Evolutionary conservation across 164 flowering plant genomes (phyloP), one percentile per base, ranked within the genome.

Genomic region (Vitis rupestris): DNA sequence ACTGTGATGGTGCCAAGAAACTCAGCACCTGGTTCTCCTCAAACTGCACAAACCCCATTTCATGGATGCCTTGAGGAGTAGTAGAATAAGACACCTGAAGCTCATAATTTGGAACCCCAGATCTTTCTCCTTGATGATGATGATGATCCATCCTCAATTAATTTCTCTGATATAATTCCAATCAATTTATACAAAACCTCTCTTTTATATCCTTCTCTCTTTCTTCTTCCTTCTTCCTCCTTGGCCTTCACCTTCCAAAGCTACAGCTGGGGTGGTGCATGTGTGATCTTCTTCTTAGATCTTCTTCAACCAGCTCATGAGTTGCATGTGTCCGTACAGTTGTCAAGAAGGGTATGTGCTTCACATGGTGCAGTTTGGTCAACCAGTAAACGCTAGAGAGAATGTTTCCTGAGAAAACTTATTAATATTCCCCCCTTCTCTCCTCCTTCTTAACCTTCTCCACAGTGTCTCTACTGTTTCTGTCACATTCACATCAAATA

Each of bases 21-120:
- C 84, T 80, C 53, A 84, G 37, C 7, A 79, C 83, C 50, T 82
- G 88, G 69, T 79, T 82, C 47, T 86, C 88, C 72, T 84, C 86
- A 54, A 84, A 82, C 31, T 83, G 90, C 1, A 76, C 79, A 76
- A 86, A 88, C 4, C 87, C 87, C 87, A 88, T 81, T 48, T 83
- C 83, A 9, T 75, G 83, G 68, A 82, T 75, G 2, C 71, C 52
- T 19, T 70, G 83, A 48, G 79, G 69, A 16, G 76, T 55, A 49
- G 66, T 31, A 0, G 84, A 64, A 59, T 71, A 81, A 1, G 80
- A 79, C 19, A 65, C 78, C 23, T 68, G 80, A 12, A 70, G 74
- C 60, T 77, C 82, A 59, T 72, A 79, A 70, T 70, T 74, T 10
- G 74, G 17, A 52, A 66, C 79, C 66, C 77, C 67, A 37, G 44